Evolutionary conservation across 2,329 filamentous ascomycete species (phyloP), one percentile per base, ranked within the genome.

Genomic region (Penicillium sp.): DNA sequence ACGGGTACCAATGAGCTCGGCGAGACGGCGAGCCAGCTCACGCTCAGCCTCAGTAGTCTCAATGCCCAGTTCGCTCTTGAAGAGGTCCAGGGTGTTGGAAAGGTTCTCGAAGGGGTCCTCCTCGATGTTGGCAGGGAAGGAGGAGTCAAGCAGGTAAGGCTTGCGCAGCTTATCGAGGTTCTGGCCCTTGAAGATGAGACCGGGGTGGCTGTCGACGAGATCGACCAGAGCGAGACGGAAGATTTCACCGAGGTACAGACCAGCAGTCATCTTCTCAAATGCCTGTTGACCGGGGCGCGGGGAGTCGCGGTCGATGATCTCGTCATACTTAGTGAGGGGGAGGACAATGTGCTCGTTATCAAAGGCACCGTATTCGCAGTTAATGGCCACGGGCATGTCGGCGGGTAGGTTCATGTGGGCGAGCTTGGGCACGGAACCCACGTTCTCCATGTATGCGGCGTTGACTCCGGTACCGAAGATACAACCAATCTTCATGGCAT

Each of bases 391-490:
- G 44, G 88, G 91, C 57, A 86, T 86, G 58, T 94, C 87, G 0
- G 91, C 81, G 47, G 92, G 89, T 36, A 97, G 84, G 68, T 95
- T 94, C 81, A 96, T 84, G 77, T 97, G 86, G 10, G 89, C 91
- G 51, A 99, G 85, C 82, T 99, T 99, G 61, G 92, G 93, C 61
- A 99, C 91, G 11, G 88, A 90, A 61, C 91, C 92, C 61, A 86
- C 90, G 68, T 95, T 78, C 77, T 99, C 94, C 89, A 99, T 96
- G 79, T 99, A 99, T 38, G 94, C 94, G 39, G 93, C 94, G 69
- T 99, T 99, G 79, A 94, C 97, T 56, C 94, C 94, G 11, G 94
- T 99, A 66, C 94, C 94, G 68, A 99, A 99, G 71, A 99, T 99
- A 76, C 93, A 97, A 52, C 94, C 94, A 67, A 97, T 94, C 77